Percentiles rank a stretch among this genome's conserved stretches.
Conservation (phyloP, 1,284 basidiomycete species). For the Lentinula novae-zelandiae region DNA sequence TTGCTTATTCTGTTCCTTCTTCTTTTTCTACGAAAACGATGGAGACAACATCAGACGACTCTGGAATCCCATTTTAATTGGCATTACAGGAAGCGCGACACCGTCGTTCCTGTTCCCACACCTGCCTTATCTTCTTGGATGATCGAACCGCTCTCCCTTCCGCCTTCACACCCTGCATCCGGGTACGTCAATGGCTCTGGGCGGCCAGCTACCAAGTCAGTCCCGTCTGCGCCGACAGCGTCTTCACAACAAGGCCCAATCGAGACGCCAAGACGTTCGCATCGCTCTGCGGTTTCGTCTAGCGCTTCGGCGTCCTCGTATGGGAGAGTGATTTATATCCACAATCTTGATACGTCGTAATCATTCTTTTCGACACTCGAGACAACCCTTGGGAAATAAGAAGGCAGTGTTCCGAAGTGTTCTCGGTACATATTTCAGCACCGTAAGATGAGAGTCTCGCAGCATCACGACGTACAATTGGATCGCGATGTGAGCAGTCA, state of each 20-base stretch:
- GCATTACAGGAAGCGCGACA: not conserved
- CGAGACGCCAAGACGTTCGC: not conserved
- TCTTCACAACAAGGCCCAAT: not conserved
- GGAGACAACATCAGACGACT: not conserved
- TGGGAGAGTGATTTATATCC: not conserved
- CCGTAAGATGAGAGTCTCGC: too few species aligned
- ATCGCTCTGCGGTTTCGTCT: not conserved
- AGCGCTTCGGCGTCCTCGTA: slow-evolving; percentile 1
- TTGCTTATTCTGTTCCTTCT: not conserved
- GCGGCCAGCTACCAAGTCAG: not conserved
- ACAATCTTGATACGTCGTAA: not conserved
- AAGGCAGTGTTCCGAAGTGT: too few species aligned
- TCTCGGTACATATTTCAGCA: too few species aligned
- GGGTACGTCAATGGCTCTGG: slow-evolving; percentile 3
- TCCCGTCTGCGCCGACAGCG: slow-evolving; percentile 1
- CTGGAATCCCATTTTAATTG: not conserved
- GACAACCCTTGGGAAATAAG: not conserved
- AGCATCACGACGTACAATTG: too few species aligned
- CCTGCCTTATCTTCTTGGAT: not conserved
- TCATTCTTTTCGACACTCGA: too few species aligned
- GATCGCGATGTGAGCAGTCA: too few species aligned
- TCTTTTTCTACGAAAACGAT: not conserved
- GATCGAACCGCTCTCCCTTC: slow-evolving; percentile 1
- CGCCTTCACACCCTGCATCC: slow-evolving; percentile 3
- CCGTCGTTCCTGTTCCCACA: not conserved